A percentile compares a stretch with the other conserved stretches of the same genome.
Conservation (phyloP, 2,329 filamentous ascomycete species). For the Ophiostoma angusticollis region DNA sequence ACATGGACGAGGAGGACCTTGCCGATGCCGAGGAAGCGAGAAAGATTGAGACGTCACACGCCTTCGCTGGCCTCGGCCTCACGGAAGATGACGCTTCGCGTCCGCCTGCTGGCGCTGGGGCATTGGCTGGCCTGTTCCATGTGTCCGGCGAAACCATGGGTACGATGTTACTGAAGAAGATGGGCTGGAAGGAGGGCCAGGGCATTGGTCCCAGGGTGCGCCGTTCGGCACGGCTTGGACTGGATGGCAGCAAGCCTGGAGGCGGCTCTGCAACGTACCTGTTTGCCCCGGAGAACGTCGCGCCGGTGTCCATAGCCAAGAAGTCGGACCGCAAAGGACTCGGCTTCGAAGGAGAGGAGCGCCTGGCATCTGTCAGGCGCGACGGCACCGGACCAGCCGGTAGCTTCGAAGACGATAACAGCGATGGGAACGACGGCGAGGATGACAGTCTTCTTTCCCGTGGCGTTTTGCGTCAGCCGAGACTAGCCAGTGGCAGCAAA, state of each 20-base stretch:
- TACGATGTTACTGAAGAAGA: conserved; percentile 67
- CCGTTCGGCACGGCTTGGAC: conserved; percentile 56
- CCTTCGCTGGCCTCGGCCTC: conserved; percentile 64
- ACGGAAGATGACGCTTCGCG: conserved; percentile 41
- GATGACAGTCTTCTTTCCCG: conserved; percentile 18
- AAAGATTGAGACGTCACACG: conserved; percentile 57
- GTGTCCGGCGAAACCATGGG: conserved; percentile 74
- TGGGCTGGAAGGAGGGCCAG: conserved; percentile 94
- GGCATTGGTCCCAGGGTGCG: conserved; percentile 81
- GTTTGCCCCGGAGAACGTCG: conserved; percentile 74
- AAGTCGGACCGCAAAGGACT: conserved; percentile 61
- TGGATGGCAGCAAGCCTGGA: conserved; percentile 37
- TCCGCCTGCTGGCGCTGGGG: conserved; percentile 23
- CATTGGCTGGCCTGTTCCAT: conserved; percentile 59
- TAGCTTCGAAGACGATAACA: conserved; percentile 29
- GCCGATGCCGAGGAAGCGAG: conserved; percentile 72
- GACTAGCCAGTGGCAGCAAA: conserved; percentile 23
- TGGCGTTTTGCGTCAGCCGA: conserved; percentile 14
- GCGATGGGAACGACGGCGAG: conserved; percentile 31
- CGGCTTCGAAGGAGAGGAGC: conserved; percentile 49
- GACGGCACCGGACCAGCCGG: conserved; percentile 15
- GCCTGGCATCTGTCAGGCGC: conserved; percentile 25
- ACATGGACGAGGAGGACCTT: conserved; percentile 96
- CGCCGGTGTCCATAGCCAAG: conserved; percentile 50
- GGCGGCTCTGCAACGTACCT: conserved; percentile 43